These are phyloP conservation scores for Thielaviopsis populi DNA, from an alignment of 2,329 filamentous ascomycete genomes.

Conservation along the genomic window DNA sequence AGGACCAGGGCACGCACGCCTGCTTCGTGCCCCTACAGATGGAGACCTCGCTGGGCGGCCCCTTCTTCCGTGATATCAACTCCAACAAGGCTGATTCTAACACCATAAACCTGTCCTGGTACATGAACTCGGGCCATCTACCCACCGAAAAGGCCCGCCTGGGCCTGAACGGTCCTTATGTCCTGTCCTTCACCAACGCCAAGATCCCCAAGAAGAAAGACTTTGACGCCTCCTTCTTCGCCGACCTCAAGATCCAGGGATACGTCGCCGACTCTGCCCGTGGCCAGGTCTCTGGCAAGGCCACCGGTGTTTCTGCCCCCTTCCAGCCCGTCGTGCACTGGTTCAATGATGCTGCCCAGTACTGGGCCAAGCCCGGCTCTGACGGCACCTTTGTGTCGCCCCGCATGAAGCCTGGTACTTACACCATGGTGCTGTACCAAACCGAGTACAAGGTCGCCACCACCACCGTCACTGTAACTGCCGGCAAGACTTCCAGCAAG, in stretches of 20 bases:
- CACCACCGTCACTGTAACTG: slow-evolving; percentile 33
- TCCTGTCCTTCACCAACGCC: slow-evolving; percentile 43
- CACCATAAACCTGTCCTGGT: slow-evolving; percentile 47
- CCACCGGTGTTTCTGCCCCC: slow-evolving; percentile 37
- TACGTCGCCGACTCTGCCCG: slow-evolving; percentile 41
- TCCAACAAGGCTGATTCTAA: slow-evolving; percentile 42
- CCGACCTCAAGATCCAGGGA: slow-evolving; percentile 39
- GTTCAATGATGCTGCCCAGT: slow-evolving; percentile 48
- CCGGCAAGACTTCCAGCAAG: slow-evolving; percentile 32
- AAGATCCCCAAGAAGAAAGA: slow-evolving; percentile 35
- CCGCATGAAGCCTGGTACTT: slow-evolving; percentile 51
- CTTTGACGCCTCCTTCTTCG: slow-evolving; percentile 44
- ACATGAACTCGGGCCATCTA: slow-evolving; percentile 52
- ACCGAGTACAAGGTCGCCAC: slow-evolving; percentile 41
- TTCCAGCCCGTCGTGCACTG: slow-evolving; percentile 48
- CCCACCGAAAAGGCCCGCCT: slow-evolving; percentile 47
- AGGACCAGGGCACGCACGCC: slow-evolving; percentile 36
- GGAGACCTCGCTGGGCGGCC: slow-evolving; percentile 49
- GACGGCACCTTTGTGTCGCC: slow-evolving; percentile 46
- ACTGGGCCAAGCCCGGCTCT: slow-evolving; percentile 45
- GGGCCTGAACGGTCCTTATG: slow-evolving; percentile 52
- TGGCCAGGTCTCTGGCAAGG: slow-evolving; percentile 45
- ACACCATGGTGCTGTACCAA: slow-evolving; percentile 53
- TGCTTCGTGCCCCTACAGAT: slow-evolving; percentile 45
- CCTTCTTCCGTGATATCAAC: slow-evolving; percentile 52